Evolutionary conservation across 257 asterid species (phyloP), one percentile per base, ranked within the genome.

Genomic region (Penstemon davidsonii): DNA sequence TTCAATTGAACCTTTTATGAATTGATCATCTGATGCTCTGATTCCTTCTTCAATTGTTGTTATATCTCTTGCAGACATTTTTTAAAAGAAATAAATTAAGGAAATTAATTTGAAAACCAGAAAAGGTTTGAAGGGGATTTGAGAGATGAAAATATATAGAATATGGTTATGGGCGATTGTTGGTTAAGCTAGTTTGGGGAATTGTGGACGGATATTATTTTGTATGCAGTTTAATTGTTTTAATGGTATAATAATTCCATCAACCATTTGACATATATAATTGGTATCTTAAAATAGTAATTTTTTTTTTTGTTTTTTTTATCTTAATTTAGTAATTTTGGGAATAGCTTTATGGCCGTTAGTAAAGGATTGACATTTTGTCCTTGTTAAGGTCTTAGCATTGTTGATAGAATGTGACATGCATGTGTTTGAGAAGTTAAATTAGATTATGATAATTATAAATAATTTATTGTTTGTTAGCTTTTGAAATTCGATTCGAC

Each of bases 131-230:
- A 57, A 38, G 19, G 46, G 57, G 63, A 3, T 54, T 41, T 5
- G 38, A 12, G 38, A 33, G 50, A 66, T 25, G 19, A 62, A 55
- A 41, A 37, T 70, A 74, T 65, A 68, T 59, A 46, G 67, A 41
- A 11, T 66, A 57, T 68, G 60, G 71, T 18, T 40, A 61, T 79
- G 39, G 75, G 80, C 66, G 67, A 55, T 81, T 81, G 69, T 75
- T 73, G 88, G 90, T 64, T 54, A 66, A 68, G 84, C 85, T 81
- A 73, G 51, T 68, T 86, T 73, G 62, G 53, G 60, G 81, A 81
- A 55, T 54, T 59, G 56, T 37, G 55, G 49, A 70, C 70, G 33
- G 84, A 79, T 75, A 70, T 42, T 41, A 80, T 25, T 45, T 64
- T 8, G 54, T 72, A 65, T 33, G 25, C 61, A 39, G 43, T 44